Base-by-base conservation (phyloP, 257 asterid genomes). In the Lavandula angustifolia region DNA sequence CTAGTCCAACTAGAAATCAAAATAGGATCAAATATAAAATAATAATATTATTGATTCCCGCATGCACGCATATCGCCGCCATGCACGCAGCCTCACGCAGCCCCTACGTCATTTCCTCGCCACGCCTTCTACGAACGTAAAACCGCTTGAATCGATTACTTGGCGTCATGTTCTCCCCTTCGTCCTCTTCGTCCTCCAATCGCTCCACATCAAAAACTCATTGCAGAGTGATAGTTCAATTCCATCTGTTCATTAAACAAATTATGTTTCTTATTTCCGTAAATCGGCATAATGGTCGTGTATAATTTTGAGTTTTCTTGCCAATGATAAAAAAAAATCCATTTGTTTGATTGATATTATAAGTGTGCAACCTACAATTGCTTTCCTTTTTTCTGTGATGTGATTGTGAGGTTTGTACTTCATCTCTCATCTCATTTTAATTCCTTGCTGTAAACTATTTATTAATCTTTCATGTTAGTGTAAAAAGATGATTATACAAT, bases 281-380 rank as follows among this genome's bases (percentile, higher is more conserved):
- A 22, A 22, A 22, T 22, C 27, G 27, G 27, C 27, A 22, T 22
- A 48, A 2, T 35, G 7, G 4, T 35, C 47, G 31, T 54, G 40
- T 27, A 16, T 67, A 42, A 11, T 54, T 49, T 47, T 31, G 12
- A 37, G 49, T 40, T 62, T 17, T 67, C 27, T 43, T 69, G 69
- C 31, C 27, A 40, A 41, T 27, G 54, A 53, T 60, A 43, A 44
- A 16, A 42, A 34, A 44, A 17, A 22, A 22, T 22, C 27, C 27
- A 0, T 53, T 7, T n/a, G 49, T 51, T 22, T 70, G 66, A 55
- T 66, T 66, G 27, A 22, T 22, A 13, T 22, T 68, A 44, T 48
- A 56, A 66, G 6, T 17, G 33, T 32, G 7, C 53, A 31, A 48
- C 61, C 49, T 52, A 14, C 35, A 63, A 11, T 34, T 27, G 10